These are phyloP conservation scores for Talaromyces sp. DNA, from an alignment of 2,329 filamentous ascomycete genomes.

Conservation along the genomic window DNA sequence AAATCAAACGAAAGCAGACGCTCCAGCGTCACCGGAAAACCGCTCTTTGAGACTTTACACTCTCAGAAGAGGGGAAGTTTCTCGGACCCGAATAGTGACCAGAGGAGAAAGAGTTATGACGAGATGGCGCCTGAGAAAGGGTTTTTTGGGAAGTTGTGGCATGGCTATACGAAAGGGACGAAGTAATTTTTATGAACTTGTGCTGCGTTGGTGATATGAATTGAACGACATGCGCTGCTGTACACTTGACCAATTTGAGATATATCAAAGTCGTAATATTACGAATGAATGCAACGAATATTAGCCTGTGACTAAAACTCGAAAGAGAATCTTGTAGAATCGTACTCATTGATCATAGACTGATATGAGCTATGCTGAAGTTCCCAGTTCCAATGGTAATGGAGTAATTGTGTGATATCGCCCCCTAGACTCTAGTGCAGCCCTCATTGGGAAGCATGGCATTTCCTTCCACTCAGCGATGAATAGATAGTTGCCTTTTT, in stretches of 20 bases:
- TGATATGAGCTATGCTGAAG: constrained; percentile 9
- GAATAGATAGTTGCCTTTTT: constrained; percentile 20
- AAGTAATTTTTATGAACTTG: neutral
- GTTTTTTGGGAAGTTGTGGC: constrained; percentile 40
- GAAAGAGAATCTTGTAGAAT: neutral
- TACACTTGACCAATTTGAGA: neutral
- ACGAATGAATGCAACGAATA: neutral
- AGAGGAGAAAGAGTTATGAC: constrained; percentile 46
- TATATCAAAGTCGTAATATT: neutral
- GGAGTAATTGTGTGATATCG: constrained; percentile 2
- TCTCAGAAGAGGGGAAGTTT: constrained; percentile 15
- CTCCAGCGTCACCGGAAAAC: neutral
- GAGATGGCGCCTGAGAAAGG: constrained; percentile 37
- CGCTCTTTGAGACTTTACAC: constrained; percentile 10
- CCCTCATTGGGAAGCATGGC: constrained; percentile 4
- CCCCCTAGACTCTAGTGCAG: constrained; percentile 9
- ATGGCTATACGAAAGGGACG: constrained; percentile 36
- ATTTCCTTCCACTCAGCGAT: neutral
- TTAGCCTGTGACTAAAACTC: neutral
- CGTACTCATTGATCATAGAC: constrained; percentile 12
- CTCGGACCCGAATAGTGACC: constrained; percentile 20
- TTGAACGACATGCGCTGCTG: neutral
- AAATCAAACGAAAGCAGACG: constrained; percentile 18
- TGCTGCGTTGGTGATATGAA: neutral
- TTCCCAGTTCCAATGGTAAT: neutral